phyloP scores from a whole-genome alignment of 73 alveolate genomes.

The Paramecium pentaurelia region DNA sequence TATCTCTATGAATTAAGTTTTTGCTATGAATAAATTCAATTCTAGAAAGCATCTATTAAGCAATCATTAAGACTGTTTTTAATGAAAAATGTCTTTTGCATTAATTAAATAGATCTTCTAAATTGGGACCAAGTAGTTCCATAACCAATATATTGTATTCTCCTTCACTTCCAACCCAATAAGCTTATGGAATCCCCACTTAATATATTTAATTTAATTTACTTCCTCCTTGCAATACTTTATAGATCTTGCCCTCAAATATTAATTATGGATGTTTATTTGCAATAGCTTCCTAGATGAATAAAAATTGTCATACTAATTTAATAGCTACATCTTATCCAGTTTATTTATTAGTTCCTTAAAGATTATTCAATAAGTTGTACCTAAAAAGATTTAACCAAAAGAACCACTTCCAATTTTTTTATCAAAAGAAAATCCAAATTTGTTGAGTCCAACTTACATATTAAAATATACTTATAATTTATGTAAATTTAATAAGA shows the following conservation, averaged over 20 bases:
- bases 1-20: constrained; percentile 67
- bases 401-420: constrained; percentile 13
- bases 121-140: constrained; percentile 73
- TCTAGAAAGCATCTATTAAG: constrained; percentile 54
- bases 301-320: background rate
- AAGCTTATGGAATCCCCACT: constrained; percentile 87
- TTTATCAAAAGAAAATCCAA: background rate
- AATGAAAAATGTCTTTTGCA: constrained; percentile 65
- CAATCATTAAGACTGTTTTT: constrained; percentile 69
- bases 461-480: background rate
- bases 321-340: background rate
- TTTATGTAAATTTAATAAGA: background rate
- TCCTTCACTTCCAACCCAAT: constrained; percentile 82
- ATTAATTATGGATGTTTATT: background rate
- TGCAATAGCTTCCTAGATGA: background rate
- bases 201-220: background rate
- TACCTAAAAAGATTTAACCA: background rate
- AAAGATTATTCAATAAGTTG: background rate
- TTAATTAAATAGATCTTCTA: constrained; percentile 71
- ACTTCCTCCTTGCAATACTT: background rate
- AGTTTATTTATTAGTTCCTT: background rate
- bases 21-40: constrained; percentile 62
- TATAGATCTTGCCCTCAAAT: background rate
- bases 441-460: background rate
- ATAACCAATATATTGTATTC: constrained; percentile 68